Evolutionary conservation across 805 yeast species (phyloP), one percentile per base, ranked within the genome.

Genomic region (Candida lessepsii): DNA sequence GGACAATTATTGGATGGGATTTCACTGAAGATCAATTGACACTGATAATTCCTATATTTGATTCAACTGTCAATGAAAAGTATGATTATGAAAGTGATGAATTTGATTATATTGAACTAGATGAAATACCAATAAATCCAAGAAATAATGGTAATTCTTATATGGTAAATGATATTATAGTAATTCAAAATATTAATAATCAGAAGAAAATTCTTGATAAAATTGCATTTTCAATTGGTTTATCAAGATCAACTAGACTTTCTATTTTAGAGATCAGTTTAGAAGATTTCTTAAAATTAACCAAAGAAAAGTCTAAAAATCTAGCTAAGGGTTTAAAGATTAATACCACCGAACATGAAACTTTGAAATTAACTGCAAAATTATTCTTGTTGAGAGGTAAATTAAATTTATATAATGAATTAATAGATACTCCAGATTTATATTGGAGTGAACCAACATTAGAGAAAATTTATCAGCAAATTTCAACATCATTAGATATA

Each of bases 391-490:
- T 90, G 10, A 67, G 97, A 44, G 96, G 96, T 1, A 83, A 83
- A 49, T 70, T 90, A 49, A 90, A 90, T 51, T 64, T 90, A 23
- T 88, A 90, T 59, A 84, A 91, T 8, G 96, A 89, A 53, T 71
- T 90, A 44, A 86, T 87, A 21, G 96, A 89, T 51, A 87, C 95
- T 0, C 97, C 97, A 0, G 97, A 90, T 58, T 63, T 88, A 30
- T 90, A 89, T 60, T 90, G 97, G 97, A 76, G 87, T 33, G 96
- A 89, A 55, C 95, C 96, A 1, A 78, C 80, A 24, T 66, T 90
- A 39, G 97, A 90, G 55, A 72, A 73, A 39, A 78, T 88, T 8
- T 90, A 87, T 59, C 76, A 80, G 35, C 72, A 77, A 14, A 80
- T 87, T 6, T 83, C 95, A 0, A 75, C 75, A 35, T 77, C 76